Evolutionary conservation across 2,329 filamentous ascomycete genomes (phyloP), one percentile per base, ranked within the genome.

Genomic region (Pseudopithomyces chartarum): DNA sequence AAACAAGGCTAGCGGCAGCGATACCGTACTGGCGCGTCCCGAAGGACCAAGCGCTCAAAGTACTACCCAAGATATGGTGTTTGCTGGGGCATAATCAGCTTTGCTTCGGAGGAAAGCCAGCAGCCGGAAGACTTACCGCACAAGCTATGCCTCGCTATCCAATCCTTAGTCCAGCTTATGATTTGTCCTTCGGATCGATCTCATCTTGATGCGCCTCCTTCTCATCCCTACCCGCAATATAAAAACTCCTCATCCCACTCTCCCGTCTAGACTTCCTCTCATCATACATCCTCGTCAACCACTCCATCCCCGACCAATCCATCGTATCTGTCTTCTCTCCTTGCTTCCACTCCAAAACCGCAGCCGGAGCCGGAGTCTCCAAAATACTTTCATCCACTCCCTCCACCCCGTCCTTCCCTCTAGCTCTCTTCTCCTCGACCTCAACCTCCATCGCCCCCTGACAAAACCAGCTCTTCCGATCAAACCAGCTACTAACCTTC

Each of bases 251-350:
- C 13, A 23, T 40, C 11, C 40, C 48, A 23, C 46, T 40, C 26
- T 38, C 6, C 13, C 26, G 20, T 33, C 15, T 45, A 22, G 39
- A 48, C 22, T 52, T 55, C 17, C 49, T 50, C 20, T 38, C 52
- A 20, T 39, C 15, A 29, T 56, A 59, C 43, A 59, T 49, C 26
- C 38, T 52, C 29, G 23, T 48, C 20, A 61, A 22, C 46, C 56
- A 58, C 39, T 58, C 58, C 49, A 61, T 54, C 2, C 54, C 59
- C 12, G 34, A 48, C 59, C 54, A 57, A 42, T 57, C 58, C 55
- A 60, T 60, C 8, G 17, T 33, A n/a, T 12, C 20, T 19, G 22
- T 32, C 1, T 20, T 23, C 15, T 38, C 15, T 23, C 23, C 17
- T 8, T 47, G 33, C 3, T 5, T 34, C n/a, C 11, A 19, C 7